Conservation (phyloP, 257 asterid genomes). For the Vinca minor region DNA sequence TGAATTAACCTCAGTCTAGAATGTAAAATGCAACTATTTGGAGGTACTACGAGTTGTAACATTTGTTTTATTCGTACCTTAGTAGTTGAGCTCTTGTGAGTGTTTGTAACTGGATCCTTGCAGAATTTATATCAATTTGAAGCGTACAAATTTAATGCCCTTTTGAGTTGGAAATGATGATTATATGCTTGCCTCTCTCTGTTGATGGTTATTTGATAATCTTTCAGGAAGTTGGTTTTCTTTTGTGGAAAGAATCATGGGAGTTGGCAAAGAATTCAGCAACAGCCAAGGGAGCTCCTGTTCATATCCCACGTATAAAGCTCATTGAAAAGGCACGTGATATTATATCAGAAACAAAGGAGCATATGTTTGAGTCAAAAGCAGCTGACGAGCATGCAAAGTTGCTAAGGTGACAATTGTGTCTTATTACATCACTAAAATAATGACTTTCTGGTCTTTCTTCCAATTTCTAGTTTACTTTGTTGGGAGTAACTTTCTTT, state of each 20-base stretch:
- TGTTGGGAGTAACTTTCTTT: background rate
- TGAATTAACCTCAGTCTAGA: background rate
- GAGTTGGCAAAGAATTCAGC: constrained; percentile 68
- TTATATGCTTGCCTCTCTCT: background rate
- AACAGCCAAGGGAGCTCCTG: constrained; percentile 62
- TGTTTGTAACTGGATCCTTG: background rate
- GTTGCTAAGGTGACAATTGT: constrained; percentile 54
- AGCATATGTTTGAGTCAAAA: constrained; percentile 76
- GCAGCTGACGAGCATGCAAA: constrained; percentile 99
- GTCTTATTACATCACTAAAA: background rate
- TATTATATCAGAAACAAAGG: constrained; percentile 73
- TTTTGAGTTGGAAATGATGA: background rate
- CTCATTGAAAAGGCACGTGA: constrained; percentile 68
- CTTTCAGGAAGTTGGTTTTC: constrained; percentile 71
- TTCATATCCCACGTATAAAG: constrained; percentile 77
- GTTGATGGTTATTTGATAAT: background rate
- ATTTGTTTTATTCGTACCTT: background rate
- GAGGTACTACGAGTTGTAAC: background rate
- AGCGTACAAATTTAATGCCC: background rate
- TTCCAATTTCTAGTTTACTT: background rate
- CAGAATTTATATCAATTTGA: background rate
- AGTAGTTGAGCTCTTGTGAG: background rate
- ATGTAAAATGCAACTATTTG: background rate
- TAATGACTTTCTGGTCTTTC: background rate
- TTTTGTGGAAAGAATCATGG: constrained; percentile 94